Evolutionary conservation across 345 rosid genomes (phyloP), one percentile per base, ranked within the genome.

Genomic region (Arabis hirsuta): DNA sequence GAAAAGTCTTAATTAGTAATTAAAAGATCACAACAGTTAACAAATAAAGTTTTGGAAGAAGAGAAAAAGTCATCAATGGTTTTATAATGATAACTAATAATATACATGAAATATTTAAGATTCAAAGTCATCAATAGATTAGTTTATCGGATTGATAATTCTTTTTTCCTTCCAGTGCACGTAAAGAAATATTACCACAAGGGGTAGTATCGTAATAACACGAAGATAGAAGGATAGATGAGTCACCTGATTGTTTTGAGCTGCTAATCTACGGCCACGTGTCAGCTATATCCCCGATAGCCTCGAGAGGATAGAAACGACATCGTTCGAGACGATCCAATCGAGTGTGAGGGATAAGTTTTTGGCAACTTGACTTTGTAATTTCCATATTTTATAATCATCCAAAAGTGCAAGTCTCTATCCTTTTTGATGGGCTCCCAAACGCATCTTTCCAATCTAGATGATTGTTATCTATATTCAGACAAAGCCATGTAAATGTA

Each of bases 171-270:
- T 74, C 16, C 41, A 42, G 67, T 67, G 62, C 67, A 73, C 72
- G 78, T 31, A 74, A 74, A 66, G 78, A 34, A 73, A 73, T 24
- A 65, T 65, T 73, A 65, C 59, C 26, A 65, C 9, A 57, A 57
- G 1, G 54, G 67, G 13, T 44, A 32, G 47, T 36, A 31, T 27
- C 20, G 78, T 66, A 74, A 48, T 26, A 48, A 36, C 34, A 29
- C 13, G 27, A 14, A 50, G 47, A 66, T 66, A 58, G 16, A 52
- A 65, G 38, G 12, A 26, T 16, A 65, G 36, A 27, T 39, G 47
- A 29, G 55, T 57, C 72, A 50, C 19, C 66, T 51, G 55, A 51
- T 22, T 32, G 32, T 3, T 58, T 59, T 39, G 36, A 73, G 65
- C 58, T 48, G 13, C 39, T 73, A 42, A 50, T 58, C 47, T 22